Percentiles rank a stretch among this genome's conserved stretches.
Conservation (phyloP, 1,139 yeast genomes). For the Debaryomyces sp. region DNA sequence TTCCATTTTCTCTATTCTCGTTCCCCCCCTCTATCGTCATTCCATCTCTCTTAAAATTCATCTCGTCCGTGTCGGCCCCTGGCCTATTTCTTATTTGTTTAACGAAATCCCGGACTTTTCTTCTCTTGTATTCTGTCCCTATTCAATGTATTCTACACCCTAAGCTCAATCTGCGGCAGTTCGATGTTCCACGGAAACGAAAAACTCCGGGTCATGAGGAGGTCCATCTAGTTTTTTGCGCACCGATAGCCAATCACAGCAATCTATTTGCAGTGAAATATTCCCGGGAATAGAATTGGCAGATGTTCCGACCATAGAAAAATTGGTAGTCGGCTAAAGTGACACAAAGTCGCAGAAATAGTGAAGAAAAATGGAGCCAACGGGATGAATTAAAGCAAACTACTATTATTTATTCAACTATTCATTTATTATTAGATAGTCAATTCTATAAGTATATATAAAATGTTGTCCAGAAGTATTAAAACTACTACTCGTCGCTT, state of each 20-base stretch:
- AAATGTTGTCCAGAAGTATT: constrained; percentile 28
- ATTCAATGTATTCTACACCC: background rate
- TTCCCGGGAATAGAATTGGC: background rate
- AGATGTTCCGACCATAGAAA: constrained; percentile 4
- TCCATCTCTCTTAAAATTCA: background rate
- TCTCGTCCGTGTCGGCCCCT: background rate
- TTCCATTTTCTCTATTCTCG: background rate
- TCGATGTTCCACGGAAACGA: background rate
- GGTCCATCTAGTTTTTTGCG: background rate
- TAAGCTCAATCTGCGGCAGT: background rate
- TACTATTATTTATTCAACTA: background rate
- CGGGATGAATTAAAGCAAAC: constrained; percentile 4
- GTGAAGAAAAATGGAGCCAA: constrained; percentile 2
- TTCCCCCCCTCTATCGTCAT: background rate
- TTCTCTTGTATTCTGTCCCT: background rate
- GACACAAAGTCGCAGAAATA: constrained; percentile 1
- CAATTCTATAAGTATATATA: constrained; percentile 2
- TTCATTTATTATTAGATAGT: constrained; percentile 2
- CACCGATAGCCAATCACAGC: constrained; percentile 2
- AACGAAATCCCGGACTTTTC: background rate
- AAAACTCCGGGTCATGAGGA: constrained; percentile 6
- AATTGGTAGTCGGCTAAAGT: background rate
- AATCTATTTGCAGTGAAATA: background rate
- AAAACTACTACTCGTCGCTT: constrained; percentile 21
- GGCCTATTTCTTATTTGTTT: background rate